Evolutionary conservation across 2,329 filamentous ascomycete species (phyloP), one percentile per base, ranked within the genome.

Genomic region (Rutstroemia sp.): DNA sequence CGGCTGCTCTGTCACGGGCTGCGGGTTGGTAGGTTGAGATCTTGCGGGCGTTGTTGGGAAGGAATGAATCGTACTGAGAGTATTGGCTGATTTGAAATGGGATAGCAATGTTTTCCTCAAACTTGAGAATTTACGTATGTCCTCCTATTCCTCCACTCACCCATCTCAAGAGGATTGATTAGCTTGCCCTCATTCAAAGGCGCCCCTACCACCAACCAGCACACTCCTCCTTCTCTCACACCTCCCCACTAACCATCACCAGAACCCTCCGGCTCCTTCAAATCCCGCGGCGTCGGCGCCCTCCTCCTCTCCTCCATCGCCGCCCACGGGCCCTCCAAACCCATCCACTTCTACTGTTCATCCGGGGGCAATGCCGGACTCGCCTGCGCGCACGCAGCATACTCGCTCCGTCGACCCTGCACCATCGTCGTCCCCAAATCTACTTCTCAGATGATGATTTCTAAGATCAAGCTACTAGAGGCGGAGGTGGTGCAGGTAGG

Each of bases 281-380:
- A 95, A 71, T 91, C 87, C 48, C 79, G 82, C 62, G 88, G 87
- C 37, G 82, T 92, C 61, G 87, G 87, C 49, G 81, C 87, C 70
- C 79, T 87, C 67, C 84, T 89, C 68, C 76, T 83, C 49, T 74
- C 76, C 61, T 68, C 75, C 56, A 65, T 72, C 1, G 27, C 27
- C 30, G 27, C 53, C 3, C 47, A 48, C 30, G 50, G 55, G 57
- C 42, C 61, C 55, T 60, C 39, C 51, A 73, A 27, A 67, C 69
- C 56, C 69, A 72, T 77, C 2, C 87, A 88, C 74, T 92, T 92
- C 78, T 94, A 89, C 74, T 87, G 81, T 67, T 87, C 86, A 12
- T 88, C 83, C 2, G 89, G 88, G 57, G 90, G 90, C 57, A 95
- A 95, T 68, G 90, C 90, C 2, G 90, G 90, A 1, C 81, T 95